Evolutionary conservation across 2,329 filamentous ascomycete genomes (phyloP).

Genomic region (Rutstroemia sp.): DNA sequence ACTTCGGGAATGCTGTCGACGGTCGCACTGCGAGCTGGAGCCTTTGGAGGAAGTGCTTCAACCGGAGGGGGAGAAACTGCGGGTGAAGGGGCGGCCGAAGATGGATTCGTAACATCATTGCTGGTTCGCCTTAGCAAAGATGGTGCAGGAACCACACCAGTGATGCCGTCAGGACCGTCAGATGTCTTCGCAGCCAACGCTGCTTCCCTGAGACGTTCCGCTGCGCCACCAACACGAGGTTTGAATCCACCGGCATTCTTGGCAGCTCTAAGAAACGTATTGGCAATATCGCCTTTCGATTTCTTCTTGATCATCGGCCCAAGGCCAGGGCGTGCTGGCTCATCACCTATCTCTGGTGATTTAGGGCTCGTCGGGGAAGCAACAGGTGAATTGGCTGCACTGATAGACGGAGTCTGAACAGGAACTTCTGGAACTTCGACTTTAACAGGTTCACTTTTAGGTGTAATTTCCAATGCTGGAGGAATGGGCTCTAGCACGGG

Average conservation of each 20-base stretch:
- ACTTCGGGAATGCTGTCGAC: slow-evolving; percentile 45
- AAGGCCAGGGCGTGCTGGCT: slow-evolving; percentile 60
- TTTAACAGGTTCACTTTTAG: background rate
- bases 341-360: background rate
- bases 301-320: slow-evolving; percentile 84
- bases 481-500: background rate
- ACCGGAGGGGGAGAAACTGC: background rate
- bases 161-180: slow-evolving; percentile 82
- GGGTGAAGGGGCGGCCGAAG: slow-evolving; percentile 20
- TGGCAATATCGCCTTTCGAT: slow-evolving; percentile 65
- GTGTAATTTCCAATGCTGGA: background rate
- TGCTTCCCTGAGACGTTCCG: slow-evolving; percentile 57
- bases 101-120: slow-evolving; percentile 31
- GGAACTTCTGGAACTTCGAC: background rate
- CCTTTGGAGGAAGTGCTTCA: slow-evolving; percentile 7
- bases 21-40: slow-evolving; percentile 22
- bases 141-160: slow-evolving; percentile 77
- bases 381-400: slow-evolving; percentile 7
- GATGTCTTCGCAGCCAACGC: slow-evolving; percentile 42
- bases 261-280: slow-evolving; percentile 73
- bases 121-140: slow-evolving; percentile 36
- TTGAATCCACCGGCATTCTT: slow-evolving; percentile 69
- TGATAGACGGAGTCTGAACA: slow-evolving; percentile 3
- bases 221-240: slow-evolving; percentile 79
- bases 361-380: slow-evolving; percentile 4